A percentile compares a stretch with the other conserved stretches of the same genome.
Conservation (phyloP, 2,329 filamentous ascomycete genomes). For the Ploettnerulaceae sp. region DNA sequence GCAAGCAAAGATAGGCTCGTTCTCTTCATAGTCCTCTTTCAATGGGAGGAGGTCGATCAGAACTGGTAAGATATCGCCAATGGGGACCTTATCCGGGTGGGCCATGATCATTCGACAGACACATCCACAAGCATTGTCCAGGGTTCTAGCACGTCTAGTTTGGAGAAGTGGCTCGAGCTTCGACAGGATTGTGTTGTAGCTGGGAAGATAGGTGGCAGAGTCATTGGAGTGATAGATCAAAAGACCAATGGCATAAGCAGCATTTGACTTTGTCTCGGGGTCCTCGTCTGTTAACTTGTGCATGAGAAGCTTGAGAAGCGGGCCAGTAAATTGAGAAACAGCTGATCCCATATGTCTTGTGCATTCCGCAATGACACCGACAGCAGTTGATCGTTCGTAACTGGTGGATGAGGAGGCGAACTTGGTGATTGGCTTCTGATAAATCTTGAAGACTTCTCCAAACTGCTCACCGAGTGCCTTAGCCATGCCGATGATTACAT, state of each 20-base stretch:
- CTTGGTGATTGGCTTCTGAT: conserved; percentile 86
- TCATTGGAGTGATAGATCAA: conserved; percentile 78
- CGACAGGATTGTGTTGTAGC: conserved; percentile 71
- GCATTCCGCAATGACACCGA: conserved; percentile 89
- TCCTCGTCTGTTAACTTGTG: conserved; percentile 89
- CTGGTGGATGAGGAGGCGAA: conserved; percentile 81
- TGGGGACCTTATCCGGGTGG: conserved; percentile 76
- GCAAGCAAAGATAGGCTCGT: conserved; percentile 88
- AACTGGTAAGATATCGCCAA: conserved; percentile 75
- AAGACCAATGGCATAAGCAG: conserved; percentile 84
- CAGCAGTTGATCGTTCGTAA: conserved; percentile 81
- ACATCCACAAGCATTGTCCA: conserved; percentile 92
- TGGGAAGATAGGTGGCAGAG: conserved; percentile 62
- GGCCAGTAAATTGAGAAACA: conserved; percentile 76
- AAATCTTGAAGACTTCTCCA: conserved; percentile 87
- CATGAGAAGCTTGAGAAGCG: conserved; percentile 72
- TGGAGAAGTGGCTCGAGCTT: conserved; percentile 84
- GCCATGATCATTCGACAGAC: conserved; percentile 87
- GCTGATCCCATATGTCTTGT: conserved; percentile 75
- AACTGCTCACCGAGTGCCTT: conserved; percentile 78
- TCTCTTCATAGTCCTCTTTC: conserved; percentile 93
- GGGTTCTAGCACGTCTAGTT: conserved; percentile 71
- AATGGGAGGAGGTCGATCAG: conserved; percentile 77
- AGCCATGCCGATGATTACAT: conserved; percentile 81
- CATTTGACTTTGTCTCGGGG: conserved; percentile 88